phyloP scores from a whole-genome alignment of 352 stramenopile genomes.

The Blastocystis sp. region DNA sequence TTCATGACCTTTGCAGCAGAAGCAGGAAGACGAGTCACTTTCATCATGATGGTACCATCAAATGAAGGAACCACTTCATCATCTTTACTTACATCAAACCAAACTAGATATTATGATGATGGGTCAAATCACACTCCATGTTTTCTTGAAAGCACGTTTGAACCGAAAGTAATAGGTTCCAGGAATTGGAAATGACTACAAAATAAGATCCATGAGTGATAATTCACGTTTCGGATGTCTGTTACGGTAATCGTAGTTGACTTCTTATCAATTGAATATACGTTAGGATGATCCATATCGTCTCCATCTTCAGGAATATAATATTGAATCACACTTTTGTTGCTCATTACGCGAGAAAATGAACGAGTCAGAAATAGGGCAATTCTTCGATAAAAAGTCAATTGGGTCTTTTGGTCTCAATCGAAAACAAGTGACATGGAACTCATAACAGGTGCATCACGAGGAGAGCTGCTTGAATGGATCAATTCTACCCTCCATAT shows the following conservation, averaged over 20 bases:
- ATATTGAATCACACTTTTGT: conserved; percentile 61
- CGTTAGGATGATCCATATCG: conserved; percentile 64
- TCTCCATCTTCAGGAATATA: conserved; percentile 65
- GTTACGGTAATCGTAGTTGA: background rate
- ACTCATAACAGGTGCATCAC: background rate
- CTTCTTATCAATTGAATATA: conserved; percentile 61
- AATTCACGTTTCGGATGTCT: conserved; percentile 52
- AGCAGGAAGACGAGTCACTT: conserved; percentile 57
- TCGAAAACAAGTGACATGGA: background rate
- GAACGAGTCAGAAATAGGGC: background rate
- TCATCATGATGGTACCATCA: conserved; percentile 62
- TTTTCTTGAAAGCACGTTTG: conserved; percentile 66
- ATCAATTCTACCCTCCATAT: conserved; percentile 89
- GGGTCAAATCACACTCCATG: conserved; percentile 5
- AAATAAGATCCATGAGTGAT: background rate
- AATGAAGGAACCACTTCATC: conserved; percentile 63
- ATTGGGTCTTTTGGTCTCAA: background rate
- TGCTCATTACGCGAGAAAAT: conserved; percentile 9
- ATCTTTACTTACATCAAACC: conserved; percentile 62
- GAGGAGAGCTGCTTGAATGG: conserved; percentile 89
- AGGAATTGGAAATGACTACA: conserved; percentile 62
- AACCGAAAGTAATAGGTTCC: conserved; percentile 65
- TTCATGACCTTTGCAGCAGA: background rate
- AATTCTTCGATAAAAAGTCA: background rate
- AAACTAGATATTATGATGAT: conserved; percentile 54